Conservation (phyloP, 345 rosid genomes). For the Populus deltoides region DNA sequence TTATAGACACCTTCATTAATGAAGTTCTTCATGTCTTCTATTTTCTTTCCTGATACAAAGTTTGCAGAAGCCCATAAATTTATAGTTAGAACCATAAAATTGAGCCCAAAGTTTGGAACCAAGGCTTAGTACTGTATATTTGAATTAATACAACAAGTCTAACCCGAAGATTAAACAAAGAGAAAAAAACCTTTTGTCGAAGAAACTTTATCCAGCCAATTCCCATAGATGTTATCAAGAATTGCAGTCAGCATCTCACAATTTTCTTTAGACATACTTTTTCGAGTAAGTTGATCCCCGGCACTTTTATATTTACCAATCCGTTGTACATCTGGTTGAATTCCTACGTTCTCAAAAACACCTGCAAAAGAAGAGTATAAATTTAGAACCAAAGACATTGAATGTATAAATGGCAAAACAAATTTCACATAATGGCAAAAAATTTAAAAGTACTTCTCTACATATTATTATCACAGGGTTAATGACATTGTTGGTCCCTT, state of each 20-base stretch:
- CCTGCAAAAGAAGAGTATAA: constrained; percentile 40
- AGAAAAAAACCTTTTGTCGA: constrained; percentile 58
- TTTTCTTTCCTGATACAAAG: constrained; percentile 61
- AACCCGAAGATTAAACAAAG: constrained; percentile 2
- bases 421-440: too few species aligned
- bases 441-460: too few species aligned
- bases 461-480: too few species aligned
- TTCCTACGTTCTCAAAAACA: constrained; percentile 80
- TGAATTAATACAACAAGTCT: neutral
- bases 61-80: constrained; percentile 28
- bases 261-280: constrained; percentile 83
- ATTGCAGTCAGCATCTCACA: constrained; percentile 88
- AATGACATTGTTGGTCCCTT: too few species aligned
- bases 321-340: constrained; percentile 85
- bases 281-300: constrained; percentile 86
- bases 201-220: constrained; percentile 87
- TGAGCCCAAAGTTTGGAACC: neutral
- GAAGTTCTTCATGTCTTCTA: constrained; percentile 78
- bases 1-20: constrained; percentile 84
- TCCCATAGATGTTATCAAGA: constrained; percentile 87
- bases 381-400: too few species aligned
- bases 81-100: constrained; percentile 18
- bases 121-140: neutral
- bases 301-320: constrained; percentile 96
- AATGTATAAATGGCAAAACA: too few species aligned